Evolutionary conservation across 331 rosid genomes (phyloP), one percentile per base, ranked within the genome.

Genomic region (Erythrophleum ivorense): DNA sequence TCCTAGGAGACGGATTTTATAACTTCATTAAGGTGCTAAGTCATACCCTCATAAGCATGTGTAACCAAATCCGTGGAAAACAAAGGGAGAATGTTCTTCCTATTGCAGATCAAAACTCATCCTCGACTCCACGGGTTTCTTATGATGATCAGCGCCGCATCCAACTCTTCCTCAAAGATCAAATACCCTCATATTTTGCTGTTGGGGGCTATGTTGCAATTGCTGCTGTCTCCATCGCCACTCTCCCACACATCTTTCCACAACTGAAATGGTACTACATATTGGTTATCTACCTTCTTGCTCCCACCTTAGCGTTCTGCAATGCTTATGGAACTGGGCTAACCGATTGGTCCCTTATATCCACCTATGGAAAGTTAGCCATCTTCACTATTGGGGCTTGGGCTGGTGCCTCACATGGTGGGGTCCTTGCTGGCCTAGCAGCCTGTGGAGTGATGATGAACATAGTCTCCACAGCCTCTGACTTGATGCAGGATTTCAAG

Each of bases 1-100:
- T 88, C 80, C 78, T 88, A 6, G 89, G 91, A 12, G 91, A 88
- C n/a, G 91, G 91, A 36, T 62, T 84, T 18, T 88, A 86, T 80
- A 83, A 88, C 65, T 78, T 85, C 38, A 0, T 86, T 40, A 83
- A 88, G 81, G 88, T 85, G 54, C 72, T 88, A 45, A 29, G 71
- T 45, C 76, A 77, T 59, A 88, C 91, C n/a, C 33, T 86, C 43
- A 4, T 55, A 21, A 87, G 83, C 4, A 45, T 86, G 34, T 73
- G 70, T 60, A 16, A 45, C 64, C 91, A 84, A 71, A 71, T 85
- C 58, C 76, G 12, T 34, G 24, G 38, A 29, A 87, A 76, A 50
- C 55, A 41, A 60, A 45, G 33, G 31, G 68, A 29, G 18, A 59
- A 59, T 48, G 83, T 14, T 33, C 85, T 83, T 78, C 91, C 89